These are phyloP conservation scores for Pythium phragmiticola DNA, from an alignment of 352 stramenopile species.

Conservation along the genomic window DNA sequence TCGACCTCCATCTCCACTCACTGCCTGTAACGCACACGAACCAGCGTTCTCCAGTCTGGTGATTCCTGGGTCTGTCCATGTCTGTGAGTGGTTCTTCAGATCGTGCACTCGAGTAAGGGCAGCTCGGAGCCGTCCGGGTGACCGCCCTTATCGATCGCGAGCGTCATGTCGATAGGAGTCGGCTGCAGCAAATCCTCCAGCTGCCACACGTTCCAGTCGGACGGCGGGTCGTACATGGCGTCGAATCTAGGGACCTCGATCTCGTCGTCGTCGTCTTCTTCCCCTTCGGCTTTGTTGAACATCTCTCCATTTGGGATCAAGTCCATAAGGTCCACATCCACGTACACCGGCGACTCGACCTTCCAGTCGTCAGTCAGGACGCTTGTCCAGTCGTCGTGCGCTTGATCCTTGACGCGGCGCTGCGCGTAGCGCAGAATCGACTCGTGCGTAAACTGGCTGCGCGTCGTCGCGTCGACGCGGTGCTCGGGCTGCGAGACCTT, in stretches of 20 bases:
- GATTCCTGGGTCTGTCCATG: neutral
- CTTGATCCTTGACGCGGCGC: constrained; percentile 39
- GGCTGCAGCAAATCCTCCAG: constrained; percentile 26
- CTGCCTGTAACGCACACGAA: neutral
- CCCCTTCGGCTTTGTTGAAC: neutral
- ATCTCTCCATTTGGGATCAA: constrained; percentile 13
- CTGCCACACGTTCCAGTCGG: constrained; percentile 28
- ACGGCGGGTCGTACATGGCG: constrained; percentile 14
- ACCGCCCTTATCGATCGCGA: constrained; percentile 16
- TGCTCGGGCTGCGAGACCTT: constrained; percentile 28
- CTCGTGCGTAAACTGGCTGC: constrained; percentile 24
- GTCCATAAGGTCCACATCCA: constrained; percentile 15
- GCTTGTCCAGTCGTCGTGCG: constrained; percentile 35
- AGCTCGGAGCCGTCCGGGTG: constrained; percentile 25
- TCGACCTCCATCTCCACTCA: too few relatives aligned
- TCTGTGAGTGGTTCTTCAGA: neutral
- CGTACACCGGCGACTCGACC: neutral
- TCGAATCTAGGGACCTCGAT: constrained; percentile 11
- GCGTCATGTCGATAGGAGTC: constrained; percentile 10
- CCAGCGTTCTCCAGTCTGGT: neutral
- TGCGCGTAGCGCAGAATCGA: constrained; percentile 30
- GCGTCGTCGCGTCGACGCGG: constrained; percentile 19
- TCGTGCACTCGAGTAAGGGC: constrained; percentile 19
- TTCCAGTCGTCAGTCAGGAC: constrained; percentile 15
- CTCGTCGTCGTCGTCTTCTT: constrained; percentile 8